Evolutionary conservation across 495 filamentous ascomycete genomes (phyloP), one percentile per base, ranked within the genome.

Genomic region (Aspergillus kassunensis): DNA sequence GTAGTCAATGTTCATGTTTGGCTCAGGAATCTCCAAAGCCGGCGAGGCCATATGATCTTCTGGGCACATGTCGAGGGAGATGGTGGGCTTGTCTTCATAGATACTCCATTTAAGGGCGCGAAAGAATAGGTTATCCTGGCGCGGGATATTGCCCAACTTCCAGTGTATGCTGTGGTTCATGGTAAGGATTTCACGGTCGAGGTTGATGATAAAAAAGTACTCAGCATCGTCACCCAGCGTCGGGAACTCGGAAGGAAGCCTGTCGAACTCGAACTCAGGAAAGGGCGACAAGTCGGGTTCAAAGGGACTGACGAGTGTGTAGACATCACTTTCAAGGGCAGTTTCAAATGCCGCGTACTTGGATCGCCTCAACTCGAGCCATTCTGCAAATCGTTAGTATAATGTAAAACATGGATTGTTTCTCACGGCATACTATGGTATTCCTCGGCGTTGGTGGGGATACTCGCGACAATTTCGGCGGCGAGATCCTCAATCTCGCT

Each of bases 81-180:
- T 45, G 30, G 49, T 53, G 40, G 19, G 49, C 49, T 53, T 53
- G 49, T 45, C 35, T 11, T 0, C 29, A 36, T 44, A 44, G 19
- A 53, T 53, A 18, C 49, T 53, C 19, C 37, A 29, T 44, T 3
- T 31, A n/a, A 53, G 35, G 29, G 49, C 49, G 29, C 39, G 40
- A 53, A 53, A 12, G 40, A 40, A 53, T 33, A 53, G 49, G 2
- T 44, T 18, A 40, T 44, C 30, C 30, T 53, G n/a, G 11, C 49
- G 49, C 40, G 49, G 40, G 49, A 52, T 53, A 37, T 53, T 45
- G 1, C 40, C 30, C 40, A 53, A 20, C 40, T 53, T 53, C 49
- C 49, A 53, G 27, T 53, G 49, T 44, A 53, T 45, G 49, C 49
- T 53, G 49, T 35, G 30, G 40, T 53, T 44, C 40, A 53, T 53